A percentile compares a stretch with the other conserved stretches of the same genome.
Evolutionary conservation across 495 filamentous ascomycete genomes (phyloP).

Genomic region (Daldinia caldariorum): DNA sequence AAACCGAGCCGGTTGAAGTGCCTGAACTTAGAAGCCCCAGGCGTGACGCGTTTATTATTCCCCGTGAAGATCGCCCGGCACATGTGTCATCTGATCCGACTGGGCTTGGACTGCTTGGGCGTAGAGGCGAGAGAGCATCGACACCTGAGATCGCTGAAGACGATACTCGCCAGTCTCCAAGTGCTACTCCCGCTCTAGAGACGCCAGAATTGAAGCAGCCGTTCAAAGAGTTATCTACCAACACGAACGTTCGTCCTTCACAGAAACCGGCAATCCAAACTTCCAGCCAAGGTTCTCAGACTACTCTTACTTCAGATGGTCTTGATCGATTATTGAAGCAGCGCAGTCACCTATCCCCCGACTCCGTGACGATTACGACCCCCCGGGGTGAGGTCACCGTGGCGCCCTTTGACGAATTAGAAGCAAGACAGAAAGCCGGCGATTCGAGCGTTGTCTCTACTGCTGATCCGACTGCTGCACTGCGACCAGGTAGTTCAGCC

Average conservation of each 20-base stretch:
- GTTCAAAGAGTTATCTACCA: constrained; percentile 55
- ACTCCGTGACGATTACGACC: constrained; percentile 26
- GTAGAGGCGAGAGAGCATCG: constrained; percentile 50
- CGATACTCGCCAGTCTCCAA: constrained; percentile 59
- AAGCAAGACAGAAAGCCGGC: constrained; percentile 47
- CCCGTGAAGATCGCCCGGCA: constrained; percentile 49
- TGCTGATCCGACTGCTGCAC: constrained; percentile 42
- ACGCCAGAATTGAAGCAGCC: constrained; percentile 56
- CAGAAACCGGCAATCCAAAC: constrained; percentile 55
- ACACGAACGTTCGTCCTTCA: constrained; percentile 46
- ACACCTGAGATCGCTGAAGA: constrained; percentile 65
- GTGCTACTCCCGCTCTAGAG: constrained; percentile 47
- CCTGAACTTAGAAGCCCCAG: constrained; percentile 54
- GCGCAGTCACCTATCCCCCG: constrained; percentile 17
- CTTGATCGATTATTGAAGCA: constrained; percentile 72
- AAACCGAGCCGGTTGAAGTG: constrained; percentile 60
- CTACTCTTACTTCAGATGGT: constrained; percentile 74
- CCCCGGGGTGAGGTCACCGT: constrained; percentile 40
- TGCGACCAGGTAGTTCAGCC: constrained; percentile 74
- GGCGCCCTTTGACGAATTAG: constrained; percentile 38
- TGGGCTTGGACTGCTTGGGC: constrained; percentile 54
- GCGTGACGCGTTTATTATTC: constrained; percentile 60
- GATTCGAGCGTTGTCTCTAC: constrained; percentile 37
- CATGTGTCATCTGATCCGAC: constrained; percentile 39
- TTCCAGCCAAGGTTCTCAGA: constrained; percentile 77